phyloP scores from a whole-genome alignment of 2,329 filamentous ascomycete genomes.

The Harringtonia lauricola region DNA sequence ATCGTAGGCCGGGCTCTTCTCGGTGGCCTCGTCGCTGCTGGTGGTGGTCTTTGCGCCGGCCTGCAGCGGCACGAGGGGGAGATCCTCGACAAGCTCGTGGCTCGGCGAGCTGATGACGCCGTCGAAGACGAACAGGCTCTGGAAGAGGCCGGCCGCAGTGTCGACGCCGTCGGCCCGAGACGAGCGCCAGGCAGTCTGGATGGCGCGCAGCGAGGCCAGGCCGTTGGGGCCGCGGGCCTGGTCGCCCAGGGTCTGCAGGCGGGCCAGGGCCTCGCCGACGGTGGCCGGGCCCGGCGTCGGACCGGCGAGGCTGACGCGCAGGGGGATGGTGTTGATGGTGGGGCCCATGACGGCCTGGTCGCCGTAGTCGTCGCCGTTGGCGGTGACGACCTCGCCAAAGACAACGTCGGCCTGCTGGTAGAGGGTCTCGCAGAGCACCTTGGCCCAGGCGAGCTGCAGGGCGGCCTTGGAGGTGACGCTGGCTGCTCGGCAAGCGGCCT shows the following conservation, averaged over 20 bases:
- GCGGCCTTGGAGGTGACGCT: conserved; percentile 12
- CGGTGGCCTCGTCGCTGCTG: too few species aligned
- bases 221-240: conserved; percentile 8
- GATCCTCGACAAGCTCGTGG: too few species aligned
- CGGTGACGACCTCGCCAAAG: conserved; percentile 13
- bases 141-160: conserved; percentile 11
- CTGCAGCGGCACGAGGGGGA: too few species aligned
- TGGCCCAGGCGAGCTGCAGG: conserved; percentile 14
- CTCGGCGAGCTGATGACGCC: conserved; percentile 10
- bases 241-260: conserved; percentile 6
- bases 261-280: conserved; percentile 6
- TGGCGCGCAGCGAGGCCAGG: conserved; percentile 13
- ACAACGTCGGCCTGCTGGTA: conserved; percentile 13
- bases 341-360: conserved; percentile 7
- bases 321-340: conserved; percentile 14
- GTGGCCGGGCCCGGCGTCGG: neutral
- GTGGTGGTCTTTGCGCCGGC: neutral
- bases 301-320: conserved; percentile 8
- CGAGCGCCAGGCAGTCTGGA: conserved; percentile 14
- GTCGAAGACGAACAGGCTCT: conserved; percentile 17
- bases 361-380: neutral
- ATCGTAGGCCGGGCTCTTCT: conserved; percentile 9
- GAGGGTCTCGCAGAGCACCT: conserved; percentile 13
- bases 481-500: conserved; percentile 7
- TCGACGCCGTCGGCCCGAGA: conserved; percentile 6